These are phyloP conservation scores for Epithemia pelagica DNA, from an alignment of 108 stramenopile genomes.

Conservation along the genomic window DNA sequence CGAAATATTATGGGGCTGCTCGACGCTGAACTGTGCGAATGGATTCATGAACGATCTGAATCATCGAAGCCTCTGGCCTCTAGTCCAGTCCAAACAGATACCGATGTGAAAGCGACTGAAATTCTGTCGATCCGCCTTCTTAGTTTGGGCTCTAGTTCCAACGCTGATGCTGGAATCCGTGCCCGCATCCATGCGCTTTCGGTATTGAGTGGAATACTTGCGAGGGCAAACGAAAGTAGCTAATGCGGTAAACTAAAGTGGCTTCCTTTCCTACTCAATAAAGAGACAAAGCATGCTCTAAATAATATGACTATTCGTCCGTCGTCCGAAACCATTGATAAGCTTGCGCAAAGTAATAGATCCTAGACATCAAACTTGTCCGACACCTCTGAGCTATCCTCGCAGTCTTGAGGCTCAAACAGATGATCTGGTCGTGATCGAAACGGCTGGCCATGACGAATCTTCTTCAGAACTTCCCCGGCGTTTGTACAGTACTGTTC, in stretches of 20 bases:
- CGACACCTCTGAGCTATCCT: not conserved
- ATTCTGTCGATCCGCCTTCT: conserved; percentile 50
- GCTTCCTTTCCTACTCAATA: too few species aligned
- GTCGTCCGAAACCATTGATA: too few species aligned
- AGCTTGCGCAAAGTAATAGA: too few species aligned
- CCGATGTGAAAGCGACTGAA: conserved; percentile 51
- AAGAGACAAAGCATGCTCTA: too few species aligned
- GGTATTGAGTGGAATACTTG: conserved; percentile 49
- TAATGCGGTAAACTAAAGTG: conserved; percentile 20
- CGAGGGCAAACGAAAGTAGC: conserved; percentile 40
- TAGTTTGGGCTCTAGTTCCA: conserved; percentile 42
- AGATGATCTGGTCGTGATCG: conserved; percentile 5
- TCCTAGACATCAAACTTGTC: not conserved
- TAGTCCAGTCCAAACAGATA: conserved; percentile 5
- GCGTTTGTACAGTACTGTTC: conserved; percentile 58
- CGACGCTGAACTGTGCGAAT: conserved; percentile 71
- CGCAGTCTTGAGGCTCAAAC: not conserved
- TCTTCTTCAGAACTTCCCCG: conserved; percentile 59
- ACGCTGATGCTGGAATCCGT: conserved; percentile 28
- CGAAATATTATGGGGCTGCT: conserved; percentile 52
- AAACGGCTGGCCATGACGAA: conserved; percentile 61
- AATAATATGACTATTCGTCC: too few species aligned
- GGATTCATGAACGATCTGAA: conserved; percentile 57
- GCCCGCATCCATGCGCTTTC: conserved; percentile 57
- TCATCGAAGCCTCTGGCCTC: conserved; percentile 22